Base-by-base conservation (phyloP, 2,329 filamentous ascomycete species). In the Epichloe hybrida region DNA sequence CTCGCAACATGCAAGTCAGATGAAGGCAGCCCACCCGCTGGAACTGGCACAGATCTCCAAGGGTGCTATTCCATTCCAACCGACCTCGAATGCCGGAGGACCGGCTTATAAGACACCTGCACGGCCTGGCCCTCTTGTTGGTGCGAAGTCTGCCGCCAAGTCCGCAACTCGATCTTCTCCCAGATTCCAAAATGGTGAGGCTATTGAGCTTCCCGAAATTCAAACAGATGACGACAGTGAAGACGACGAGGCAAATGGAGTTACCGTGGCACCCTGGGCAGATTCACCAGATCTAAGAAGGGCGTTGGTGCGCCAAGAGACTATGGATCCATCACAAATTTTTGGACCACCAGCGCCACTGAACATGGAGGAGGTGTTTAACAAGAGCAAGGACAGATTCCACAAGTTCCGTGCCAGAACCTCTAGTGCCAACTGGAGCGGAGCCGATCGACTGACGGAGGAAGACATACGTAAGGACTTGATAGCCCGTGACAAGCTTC, bases 291-390 rank as follows among this genome's bases (percentile, higher is more conserved):
- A 88, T 55, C 77, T 98, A 44, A 80, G 84, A 17, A 74, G 79
- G 49, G 79, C 88, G 50, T 77, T 98, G 27, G 77, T 84, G 52
- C 75, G 81, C 47, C 94, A 98, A 64, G 90, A 98, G 66, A 79
- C 81, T 9, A 77, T 93, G 58, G 89, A 98, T 60, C 88, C 89
- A 0, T 80, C 87, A 61, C 72, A 78, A 38, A 86, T 98, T 49
- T 98, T 98, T 62, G 93, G 93, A 0, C 86, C 88, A 0, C 88
- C 95, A 23, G 83, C 79, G 11, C 87, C 89, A 12, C 74, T 98
- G 56, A 88, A 88, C 61, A 93, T 98, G 84, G 94, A 98, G 61
- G 90, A 97, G 64, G 89, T 96, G 35, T 98, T 98, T 69, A 85
- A 78, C 67, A 88, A 89, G 66, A 90, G 86, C 67, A 89, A 89